These are phyloP conservation scores for Apophysomyces trapeziformis DNA, from an alignment of 371 early-diverging fungal species.

Conservation along the genomic window DNA sequence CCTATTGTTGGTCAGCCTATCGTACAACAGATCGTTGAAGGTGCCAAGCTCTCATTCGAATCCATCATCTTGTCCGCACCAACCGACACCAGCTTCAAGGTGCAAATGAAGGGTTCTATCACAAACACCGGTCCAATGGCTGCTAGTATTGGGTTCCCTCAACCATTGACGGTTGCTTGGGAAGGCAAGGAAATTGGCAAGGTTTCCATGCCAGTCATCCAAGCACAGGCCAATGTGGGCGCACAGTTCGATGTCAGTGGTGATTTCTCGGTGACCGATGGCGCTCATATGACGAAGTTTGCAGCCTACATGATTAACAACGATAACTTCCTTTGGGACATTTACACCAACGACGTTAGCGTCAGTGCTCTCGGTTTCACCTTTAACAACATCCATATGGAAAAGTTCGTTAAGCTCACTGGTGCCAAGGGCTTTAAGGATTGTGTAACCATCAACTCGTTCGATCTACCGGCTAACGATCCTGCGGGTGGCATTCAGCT, in stretches of 20 bases:
- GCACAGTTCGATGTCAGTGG: slow-evolving; percentile 49
- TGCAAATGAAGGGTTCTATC: slow-evolving; percentile 61
- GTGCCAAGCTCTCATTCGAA: slow-evolving; percentile 52
- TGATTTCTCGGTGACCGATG: slow-evolving; percentile 49
- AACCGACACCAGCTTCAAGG: slow-evolving; percentile 52
- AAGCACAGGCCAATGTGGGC: slow-evolving; percentile 40
- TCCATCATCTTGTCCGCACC: slow-evolving; percentile 55
- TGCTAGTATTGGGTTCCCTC: slow-evolving; percentile 63
- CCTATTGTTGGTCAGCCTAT: slow-evolving; percentile 65
- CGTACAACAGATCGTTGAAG: slow-evolving; percentile 60
- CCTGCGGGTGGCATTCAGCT: slow-evolving; percentile 54
- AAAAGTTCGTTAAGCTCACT: slow-evolving; percentile 46
- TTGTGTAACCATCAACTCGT: slow-evolving; percentile 50
- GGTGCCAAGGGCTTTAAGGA: slow-evolving; percentile 54
- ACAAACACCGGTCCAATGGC: slow-evolving; percentile 65
- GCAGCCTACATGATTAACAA: slow-evolving; percentile 59
- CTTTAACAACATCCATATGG: slow-evolving; percentile 49
- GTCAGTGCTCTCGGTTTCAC: slow-evolving; percentile 56
- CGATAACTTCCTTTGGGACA: slow-evolving; percentile 54
- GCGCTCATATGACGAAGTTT: slow-evolving; percentile 47
- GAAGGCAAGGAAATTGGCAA: slow-evolving; percentile 54
- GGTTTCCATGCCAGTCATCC: slow-evolving; percentile 49
- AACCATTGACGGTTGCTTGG: slow-evolving; percentile 53
- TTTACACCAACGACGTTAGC: slow-evolving; percentile 41
- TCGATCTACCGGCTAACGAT: slow-evolving; percentile 56